phyloP scores from a whole-genome alignment of 805 yeast genomes.

The Wickerhamomyces silvicola region DNA sequence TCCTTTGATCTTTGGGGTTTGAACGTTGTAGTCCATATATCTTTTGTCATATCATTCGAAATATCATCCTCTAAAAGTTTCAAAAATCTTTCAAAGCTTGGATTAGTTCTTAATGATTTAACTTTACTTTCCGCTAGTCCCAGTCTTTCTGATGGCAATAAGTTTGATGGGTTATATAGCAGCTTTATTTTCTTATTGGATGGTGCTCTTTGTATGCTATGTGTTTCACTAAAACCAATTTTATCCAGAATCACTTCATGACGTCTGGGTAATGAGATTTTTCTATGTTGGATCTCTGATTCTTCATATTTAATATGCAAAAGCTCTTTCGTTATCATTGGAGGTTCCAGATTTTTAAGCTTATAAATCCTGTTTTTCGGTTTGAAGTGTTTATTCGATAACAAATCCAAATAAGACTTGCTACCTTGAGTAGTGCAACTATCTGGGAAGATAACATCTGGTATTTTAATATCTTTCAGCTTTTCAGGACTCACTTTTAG shows the following conservation, averaged over 20 bases:
- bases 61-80: background rate
- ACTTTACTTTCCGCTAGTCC: background rate
- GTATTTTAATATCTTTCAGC: background rate
- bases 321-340: slow-evolving; percentile 6
- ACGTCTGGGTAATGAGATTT: slow-evolving; percentile 1
- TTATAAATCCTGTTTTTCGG: slow-evolving; percentile 15
- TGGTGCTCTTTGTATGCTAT: background rate
- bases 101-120: background rate
- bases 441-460: background rate
- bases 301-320: slow-evolving; percentile 11
- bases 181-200: background rate
- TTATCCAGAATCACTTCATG: background rate
- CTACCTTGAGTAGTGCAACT: slow-evolving; percentile 2
- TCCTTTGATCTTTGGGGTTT: slow-evolving; percentile 26
- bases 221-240: slow-evolving; percentile 1
- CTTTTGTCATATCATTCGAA: background rate
- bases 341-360: slow-evolving; percentile 13
- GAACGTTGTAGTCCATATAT: slow-evolving; percentile 25
- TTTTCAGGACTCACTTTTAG: slow-evolving; percentile 1
- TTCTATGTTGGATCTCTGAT: slow-evolving; percentile 2
- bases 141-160: background rate
- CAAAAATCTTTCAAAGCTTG: slow-evolving; percentile 4
- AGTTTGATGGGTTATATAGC: too few species aligned
- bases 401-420: slow-evolving; percentile 7
- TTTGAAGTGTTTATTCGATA: slow-evolving; percentile 3